Percentiles rank a stretch among this genome's conserved stretches.
phyloP scores from a whole-genome alignment of 2,329 filamentous ascomycete genomes.

The Verticillium isaacii region DNA sequence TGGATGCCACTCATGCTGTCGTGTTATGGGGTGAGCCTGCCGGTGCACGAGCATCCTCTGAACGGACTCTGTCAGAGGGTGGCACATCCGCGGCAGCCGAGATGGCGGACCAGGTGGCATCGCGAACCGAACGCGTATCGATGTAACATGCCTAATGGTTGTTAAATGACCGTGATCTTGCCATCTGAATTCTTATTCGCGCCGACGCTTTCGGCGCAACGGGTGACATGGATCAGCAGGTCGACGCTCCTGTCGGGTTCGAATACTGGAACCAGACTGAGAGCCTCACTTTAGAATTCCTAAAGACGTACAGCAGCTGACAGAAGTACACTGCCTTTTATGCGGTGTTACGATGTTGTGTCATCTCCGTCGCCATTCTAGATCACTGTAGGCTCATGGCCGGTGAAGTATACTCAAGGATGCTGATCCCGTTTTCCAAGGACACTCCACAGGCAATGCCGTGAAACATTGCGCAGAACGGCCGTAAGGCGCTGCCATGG shows the following conservation, averaged over 20 bases:
- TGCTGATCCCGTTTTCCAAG: too few species aligned
- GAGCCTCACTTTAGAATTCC: background rate
- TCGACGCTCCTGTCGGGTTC: background rate
- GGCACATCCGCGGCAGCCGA: too few species aligned
- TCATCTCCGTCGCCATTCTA: background rate
- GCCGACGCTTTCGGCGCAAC: background rate
- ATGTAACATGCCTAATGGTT: background rate
- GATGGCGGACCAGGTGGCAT: background rate
- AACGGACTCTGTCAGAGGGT: too few species aligned
- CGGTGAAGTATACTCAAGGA: too few species aligned
- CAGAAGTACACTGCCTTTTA: background rate
- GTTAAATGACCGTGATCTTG: background rate
- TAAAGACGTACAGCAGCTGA: background rate
- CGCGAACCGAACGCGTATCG: too few species aligned
- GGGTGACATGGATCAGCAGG: background rate
- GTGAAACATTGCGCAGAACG: too few species aligned
- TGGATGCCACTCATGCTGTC: too few species aligned
- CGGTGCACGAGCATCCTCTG: too few species aligned
- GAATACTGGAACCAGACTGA: background rate
- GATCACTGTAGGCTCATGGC: too few species aligned
- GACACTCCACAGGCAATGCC: too few species aligned
- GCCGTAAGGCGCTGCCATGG: too few species aligned
- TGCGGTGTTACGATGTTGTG: background rate
- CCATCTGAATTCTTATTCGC: background rate
- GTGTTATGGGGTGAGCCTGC: too few species aligned